A percentile compares a stretch with the other conserved stretches of the same genome.
Evolutionary conservation across 805 yeast species (phyloP).

Genomic region (Yamadazyma endophytica): DNA sequence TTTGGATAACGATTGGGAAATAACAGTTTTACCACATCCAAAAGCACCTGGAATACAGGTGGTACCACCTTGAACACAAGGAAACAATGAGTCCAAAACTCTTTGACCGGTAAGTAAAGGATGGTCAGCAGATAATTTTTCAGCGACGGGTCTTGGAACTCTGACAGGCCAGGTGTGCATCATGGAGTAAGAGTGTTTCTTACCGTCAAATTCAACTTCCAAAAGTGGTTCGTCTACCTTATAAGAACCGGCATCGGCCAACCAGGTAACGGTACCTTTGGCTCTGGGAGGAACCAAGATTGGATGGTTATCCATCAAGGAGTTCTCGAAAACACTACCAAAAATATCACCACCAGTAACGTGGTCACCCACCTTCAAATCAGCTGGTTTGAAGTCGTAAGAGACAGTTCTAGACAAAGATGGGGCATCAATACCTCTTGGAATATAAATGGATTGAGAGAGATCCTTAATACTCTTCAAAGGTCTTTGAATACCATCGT

Average conservation of each 20-base stretch:
- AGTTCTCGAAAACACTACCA: conserved; percentile 92
- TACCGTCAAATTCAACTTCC: conserved; percentile 94
- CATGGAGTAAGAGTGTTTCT: conserved; percentile 77
- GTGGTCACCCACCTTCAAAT: conserved; percentile 88
- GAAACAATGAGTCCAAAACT: conserved; percentile 95
- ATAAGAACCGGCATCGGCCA: conserved; percentile 89
- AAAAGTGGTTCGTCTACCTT: conserved; percentile 83
- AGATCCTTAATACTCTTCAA: conserved; percentile 84
- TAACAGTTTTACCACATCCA: conserved; percentile 98
- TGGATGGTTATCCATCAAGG: conserved; percentile 87
- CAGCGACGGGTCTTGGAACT: conserved; percentile 98
- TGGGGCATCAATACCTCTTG: conserved; percentile 98
- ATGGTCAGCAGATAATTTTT: conserved; percentile 86
- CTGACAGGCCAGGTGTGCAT: conserved; percentile 99
- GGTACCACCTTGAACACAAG: conserved; percentile 99
- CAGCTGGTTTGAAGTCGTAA: conserved; percentile 83
- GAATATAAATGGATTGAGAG: conserved; percentile 92
- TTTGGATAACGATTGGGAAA: conserved; percentile 94
- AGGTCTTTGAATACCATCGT: conserved; percentile 99
- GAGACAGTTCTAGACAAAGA: conserved; percentile 78
- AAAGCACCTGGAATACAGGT: conserved; percentile 99
- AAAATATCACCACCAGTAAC: conserved; percentile 97
- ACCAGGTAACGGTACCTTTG: conserved; percentile 89
- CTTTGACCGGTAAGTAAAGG: conserved; percentile 98
- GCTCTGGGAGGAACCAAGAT: conserved; percentile 97